Evolutionary conservation across 352 stramenopile genomes (phyloP), one percentile per base, ranked within the genome.

Genomic region (Phytopythium delawarense): DNA sequence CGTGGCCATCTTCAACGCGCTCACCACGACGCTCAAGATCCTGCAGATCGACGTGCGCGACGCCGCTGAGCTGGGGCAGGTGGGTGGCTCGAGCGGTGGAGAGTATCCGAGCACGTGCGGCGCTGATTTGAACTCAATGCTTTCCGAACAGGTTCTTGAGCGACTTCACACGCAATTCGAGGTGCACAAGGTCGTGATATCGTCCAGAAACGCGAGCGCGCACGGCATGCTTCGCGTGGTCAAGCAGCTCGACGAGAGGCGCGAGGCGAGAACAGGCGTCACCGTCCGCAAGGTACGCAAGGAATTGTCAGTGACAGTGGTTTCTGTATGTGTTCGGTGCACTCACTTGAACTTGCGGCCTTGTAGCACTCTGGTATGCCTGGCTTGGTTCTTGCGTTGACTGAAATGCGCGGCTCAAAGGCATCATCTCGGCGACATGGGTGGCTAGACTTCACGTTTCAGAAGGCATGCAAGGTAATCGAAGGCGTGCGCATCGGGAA

Each of bases 1-100:
- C 13, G 75, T 89, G 25, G 84, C 85, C 4, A 89, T 92, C 25
- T 96, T 85, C 57, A 83, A 96, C 57, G 81, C 76, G 0, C 50
- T 79, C 28, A 84, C 77, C 21, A 79, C 87, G n/a, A 77, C 69
- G 42, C 51, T 96, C 25, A 88, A 83, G 54, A 91, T 74, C 2
- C 32, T 91, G 59, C 78, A 92, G 32, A 46, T 88, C 16, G 57
- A 64, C 25, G 71, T 91, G 48, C 25, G 52, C 2, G 70, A 79
- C 34, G 15, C 65, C 16, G 61, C 74, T 7, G 76, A 88, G 11
- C 44, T 91, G 21, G 67, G 75, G 23, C 71, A 89, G 64, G 80
- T 93, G 53, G 16, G 34, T 18, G 44, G 6, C 9, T 6, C 23
- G 23, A 35, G 15, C n/a, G 5, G 9, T 8, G 0, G 3, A 32